Evolutionary conservation across 2,329 filamentous ascomycete genomes (phyloP).

Genomic region (Albophoma yamanashiensis): DNA sequence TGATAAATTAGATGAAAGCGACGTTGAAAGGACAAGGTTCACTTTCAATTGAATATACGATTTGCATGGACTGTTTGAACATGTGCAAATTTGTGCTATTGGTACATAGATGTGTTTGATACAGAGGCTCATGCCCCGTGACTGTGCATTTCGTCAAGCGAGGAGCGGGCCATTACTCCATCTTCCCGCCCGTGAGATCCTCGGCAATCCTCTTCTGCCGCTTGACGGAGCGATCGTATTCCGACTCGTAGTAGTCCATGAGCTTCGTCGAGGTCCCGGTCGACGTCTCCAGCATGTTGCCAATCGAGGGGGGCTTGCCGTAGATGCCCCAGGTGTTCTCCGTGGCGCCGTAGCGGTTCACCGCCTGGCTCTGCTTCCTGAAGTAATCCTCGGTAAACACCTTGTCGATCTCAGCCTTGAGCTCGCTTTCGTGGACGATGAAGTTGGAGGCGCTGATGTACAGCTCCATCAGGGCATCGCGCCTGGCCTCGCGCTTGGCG

Average conservation of each 20-base stretch:
- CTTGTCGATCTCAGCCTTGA: constrained; percentile 61
- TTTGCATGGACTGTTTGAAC: background rate
- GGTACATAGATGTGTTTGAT: background rate
- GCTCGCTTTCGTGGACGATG: constrained; percentile 71
- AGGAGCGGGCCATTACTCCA: constrained; percentile 23
- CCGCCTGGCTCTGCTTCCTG: constrained; percentile 21
- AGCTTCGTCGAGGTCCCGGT: constrained; percentile 23
- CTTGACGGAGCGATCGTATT: constrained; percentile 33
- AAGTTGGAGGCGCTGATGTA: constrained; percentile 85
- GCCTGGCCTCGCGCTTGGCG: constrained; percentile 45
- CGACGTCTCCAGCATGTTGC: constrained; percentile 29
- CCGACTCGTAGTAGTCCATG: constrained; percentile 24
- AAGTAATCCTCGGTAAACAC: constrained; percentile 61
- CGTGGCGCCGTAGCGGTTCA: constrained; percentile 20
- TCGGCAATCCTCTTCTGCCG: constrained; percentile 46
- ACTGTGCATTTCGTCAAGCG: background rate
- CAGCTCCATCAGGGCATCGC: constrained; percentile 69
- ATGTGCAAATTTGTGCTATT: background rate
- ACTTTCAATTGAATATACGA: background rate
- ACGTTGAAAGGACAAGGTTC: background rate
- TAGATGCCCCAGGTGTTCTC: constrained; percentile 43
- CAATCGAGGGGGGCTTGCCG: constrained; percentile 33
- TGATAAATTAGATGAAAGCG: background rate
- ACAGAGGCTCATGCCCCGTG: background rate
- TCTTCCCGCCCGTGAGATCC: constrained; percentile 49